A percentile compares a stretch with the other conserved stretches of the same genome.
phyloP scores from a whole-genome alignment of 148 eudicot species.

The Heliamphora exappendiculata region DNA sequence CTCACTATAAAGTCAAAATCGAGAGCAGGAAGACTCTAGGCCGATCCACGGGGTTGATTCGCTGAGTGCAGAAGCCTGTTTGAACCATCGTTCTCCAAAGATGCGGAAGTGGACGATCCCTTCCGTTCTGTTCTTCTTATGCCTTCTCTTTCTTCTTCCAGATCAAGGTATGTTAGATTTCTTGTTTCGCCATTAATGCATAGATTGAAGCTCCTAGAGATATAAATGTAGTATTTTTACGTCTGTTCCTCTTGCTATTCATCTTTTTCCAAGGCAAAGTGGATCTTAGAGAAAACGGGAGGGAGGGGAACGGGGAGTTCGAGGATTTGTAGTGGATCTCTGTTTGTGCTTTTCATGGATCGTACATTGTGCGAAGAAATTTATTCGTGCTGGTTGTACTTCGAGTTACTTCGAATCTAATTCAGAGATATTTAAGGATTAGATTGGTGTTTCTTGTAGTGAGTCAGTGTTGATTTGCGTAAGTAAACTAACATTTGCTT shows the following conservation, averaged over 20 bases:
- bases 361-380: not conserved
- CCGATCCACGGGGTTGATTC: too few relatives aligned
- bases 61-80: slow-evolving; percentile 17
- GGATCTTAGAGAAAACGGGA: not conserved
- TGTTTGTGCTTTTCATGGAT: not conserved
- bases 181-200: too few relatives aligned
- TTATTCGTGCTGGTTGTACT: not conserved
- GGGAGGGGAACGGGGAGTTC: not conserved
- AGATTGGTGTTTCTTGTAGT: not conserved
- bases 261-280: too few relatives aligned
- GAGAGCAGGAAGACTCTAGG: not conserved
- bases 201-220: too few relatives aligned
- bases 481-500: too few relatives aligned
- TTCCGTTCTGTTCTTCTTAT: slow-evolving; percentile 61
- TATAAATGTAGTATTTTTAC: too few relatives aligned
- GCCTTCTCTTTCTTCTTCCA: slow-evolving; percentile 71
- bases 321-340: not conserved
- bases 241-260: too few relatives aligned
- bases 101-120: slow-evolving; percentile 94
- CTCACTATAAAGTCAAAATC: slow-evolving; percentile 16
- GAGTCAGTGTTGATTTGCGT: not conserved
- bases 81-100: not conserved
- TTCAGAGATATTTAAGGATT: not conserved
- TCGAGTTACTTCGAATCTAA: not conserved
- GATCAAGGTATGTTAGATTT: slow-evolving; percentile 63